Evolutionary conservation across 345 rosid genomes (phyloP).

Genomic region (Eucalyptus sp.): DNA sequence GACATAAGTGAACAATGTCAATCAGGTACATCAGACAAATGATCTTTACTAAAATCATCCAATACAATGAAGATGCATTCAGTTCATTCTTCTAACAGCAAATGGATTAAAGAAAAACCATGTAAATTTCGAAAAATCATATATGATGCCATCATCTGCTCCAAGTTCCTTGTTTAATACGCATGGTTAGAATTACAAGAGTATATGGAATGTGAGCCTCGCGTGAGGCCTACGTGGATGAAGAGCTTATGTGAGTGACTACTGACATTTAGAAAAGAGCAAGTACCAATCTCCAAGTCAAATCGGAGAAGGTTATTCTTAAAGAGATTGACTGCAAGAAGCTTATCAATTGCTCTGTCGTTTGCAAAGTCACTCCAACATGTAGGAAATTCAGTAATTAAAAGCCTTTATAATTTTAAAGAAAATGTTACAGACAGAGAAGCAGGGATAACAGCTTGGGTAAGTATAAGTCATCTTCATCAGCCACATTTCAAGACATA

Average conservation of each 20-base stretch:
- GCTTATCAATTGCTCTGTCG: background rate
- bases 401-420: background rate
- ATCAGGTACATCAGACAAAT: background rate
- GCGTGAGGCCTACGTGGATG: background rate
- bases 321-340: background rate
- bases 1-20: background rate
- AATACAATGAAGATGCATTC: background rate
- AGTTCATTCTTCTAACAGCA: background rate
- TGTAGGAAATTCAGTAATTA: background rate
- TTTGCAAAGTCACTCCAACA: background rate
- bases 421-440: background rate
- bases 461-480: background rate
- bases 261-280: background rate
- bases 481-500: background rate
- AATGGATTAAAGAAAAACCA: background rate
- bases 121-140: background rate
- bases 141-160: background rate
- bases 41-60: background rate
- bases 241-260: background rate
- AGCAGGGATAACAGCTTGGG: background rate
- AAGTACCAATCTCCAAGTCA: background rate
- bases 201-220: background rate
- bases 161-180: background rate
- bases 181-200: background rate
- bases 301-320: background rate